Evolutionary conservation across 306 rosid species (phyloP), one percentile per base, ranked within the genome.

Genomic region (Cicer pinnatifidum): DNA sequence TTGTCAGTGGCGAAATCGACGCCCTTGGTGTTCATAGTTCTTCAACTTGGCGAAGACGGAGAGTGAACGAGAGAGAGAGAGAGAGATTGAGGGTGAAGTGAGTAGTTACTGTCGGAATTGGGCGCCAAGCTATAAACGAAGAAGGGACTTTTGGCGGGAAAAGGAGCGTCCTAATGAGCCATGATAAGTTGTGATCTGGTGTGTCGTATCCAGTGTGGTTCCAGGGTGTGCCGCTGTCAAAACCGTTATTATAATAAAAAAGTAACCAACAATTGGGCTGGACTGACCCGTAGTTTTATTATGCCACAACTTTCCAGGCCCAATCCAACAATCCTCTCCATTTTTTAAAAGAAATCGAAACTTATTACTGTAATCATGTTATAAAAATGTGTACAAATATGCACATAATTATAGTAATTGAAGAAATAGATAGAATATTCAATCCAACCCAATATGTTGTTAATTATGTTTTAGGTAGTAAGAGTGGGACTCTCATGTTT

Each of bases 141-240:
- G 48, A 35, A 11, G 65, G 17, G 17, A 15, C 13, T 81, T 85
- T 94, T 87, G 96, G 98, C 97, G 97, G 98, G 99, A 90, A 93
- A 89, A 81, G 48, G 39, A 41, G 1, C 9, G 5, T 63, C 5
- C 10, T 9, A 5, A 0, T 28, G 5, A 28, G 33, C 3, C 33
- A 9, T 38, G 69, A 60, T 84, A 53, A 7, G 52, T 40, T 77
- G 69, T 46, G 48, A 0, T 57, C 12, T 61, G 62, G 20, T 68
- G 6, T 35, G 69, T 72, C 0, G 48, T 59, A 28, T 58, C 6
- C 5, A 11, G 65, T 58, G 16, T 11, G 2, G 43, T 59, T 59
- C 10, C 19, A 59, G 19, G 10, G 65, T 59, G 43, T 59, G 33
- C 65, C 9, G 16, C 43, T 33, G 7, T 0, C 41, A 7, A 59